Conservation (phyloP, 208 protist genomes). For the Blastocrithidia nonstop region DNA sequence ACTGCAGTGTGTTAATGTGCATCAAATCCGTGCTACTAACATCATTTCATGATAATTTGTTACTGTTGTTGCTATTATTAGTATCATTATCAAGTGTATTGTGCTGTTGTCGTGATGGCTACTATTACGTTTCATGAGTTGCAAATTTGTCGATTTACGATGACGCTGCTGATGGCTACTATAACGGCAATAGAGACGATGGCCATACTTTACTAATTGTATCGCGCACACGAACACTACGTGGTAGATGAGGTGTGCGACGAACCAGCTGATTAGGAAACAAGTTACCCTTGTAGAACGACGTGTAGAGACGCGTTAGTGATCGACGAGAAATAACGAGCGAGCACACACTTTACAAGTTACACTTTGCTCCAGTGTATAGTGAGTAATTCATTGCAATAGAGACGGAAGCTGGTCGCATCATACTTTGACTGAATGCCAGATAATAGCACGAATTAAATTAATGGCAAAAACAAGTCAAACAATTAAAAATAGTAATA, state of each 20-base stretch:
- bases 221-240: conserved; percentile 9
- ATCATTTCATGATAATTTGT: conserved; percentile 40
- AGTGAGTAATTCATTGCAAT: too few relatives aligned
- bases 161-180: too few relatives aligned
- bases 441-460: too few relatives aligned
- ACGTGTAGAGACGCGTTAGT: conserved; percentile 78
- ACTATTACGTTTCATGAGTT: background rate
- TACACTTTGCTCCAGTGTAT: too few relatives aligned
- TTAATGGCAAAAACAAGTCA: too few relatives aligned
- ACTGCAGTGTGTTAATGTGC: conserved; percentile 12
- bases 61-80: conserved; percentile 2
- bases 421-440: too few relatives aligned
- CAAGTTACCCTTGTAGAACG: conserved; percentile 56
- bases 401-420: too few relatives aligned
- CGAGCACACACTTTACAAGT: too few relatives aligned
- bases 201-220: conserved; percentile 10
- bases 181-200: too few relatives aligned
- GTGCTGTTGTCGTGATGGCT: background rate
- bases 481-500: too few relatives aligned
- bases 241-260: conserved; percentile 29
- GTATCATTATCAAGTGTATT: background rate
- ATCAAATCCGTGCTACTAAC: conserved; percentile 49
- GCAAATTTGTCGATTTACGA: too few relatives aligned
- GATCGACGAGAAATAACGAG: conserved; percentile 26
- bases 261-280: conserved; percentile 68